phyloP scores from a whole-genome alignment of 2,329 filamentous ascomycete species.

The Apiospora phragmitis region DNA sequence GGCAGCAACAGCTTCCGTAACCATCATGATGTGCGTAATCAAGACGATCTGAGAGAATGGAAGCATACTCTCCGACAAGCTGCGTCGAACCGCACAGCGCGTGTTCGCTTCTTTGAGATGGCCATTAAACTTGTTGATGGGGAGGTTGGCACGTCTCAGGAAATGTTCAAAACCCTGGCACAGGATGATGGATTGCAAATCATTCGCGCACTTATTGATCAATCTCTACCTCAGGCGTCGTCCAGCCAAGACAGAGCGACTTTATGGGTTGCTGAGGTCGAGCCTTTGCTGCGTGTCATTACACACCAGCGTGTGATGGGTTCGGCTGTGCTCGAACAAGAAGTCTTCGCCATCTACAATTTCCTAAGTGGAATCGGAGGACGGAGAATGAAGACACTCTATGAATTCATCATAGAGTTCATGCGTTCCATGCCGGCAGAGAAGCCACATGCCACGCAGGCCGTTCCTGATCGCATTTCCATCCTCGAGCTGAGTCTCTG shows the following conservation, averaged over 20 bases:
- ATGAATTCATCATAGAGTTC: constrained; percentile 29
- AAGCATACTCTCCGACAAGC: constrained; percentile 18
- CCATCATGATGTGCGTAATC: constrained; percentile 8
- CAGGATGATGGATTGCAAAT: constrained; percentile 30
- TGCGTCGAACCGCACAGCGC: background rate
- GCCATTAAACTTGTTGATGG: constrained; percentile 31
- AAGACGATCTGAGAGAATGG: constrained; percentile 49
- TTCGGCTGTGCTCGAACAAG: constrained; percentile 39
- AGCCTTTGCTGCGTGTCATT: constrained; percentile 36
- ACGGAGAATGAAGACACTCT: constrained; percentile 31
- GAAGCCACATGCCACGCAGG: constrained; percentile 4
- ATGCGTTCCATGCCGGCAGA: constrained; percentile 14
- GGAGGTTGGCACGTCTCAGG: constrained; percentile 31
- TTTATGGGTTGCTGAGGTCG: constrained; percentile 29
- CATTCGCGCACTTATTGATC: constrained; percentile 27
- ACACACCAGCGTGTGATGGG: constrained; percentile 35
- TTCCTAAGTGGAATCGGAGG: constrained; percentile 37
- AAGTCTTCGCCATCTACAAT: constrained; percentile 36
- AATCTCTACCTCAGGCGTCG: constrained; percentile 19
- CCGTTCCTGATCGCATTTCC: background rate
- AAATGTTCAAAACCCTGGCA: constrained; percentile 29
- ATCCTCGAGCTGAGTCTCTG: constrained; percentile 26
- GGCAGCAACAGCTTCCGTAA: background rate
- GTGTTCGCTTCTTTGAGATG: constrained; percentile 30
- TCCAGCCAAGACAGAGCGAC: constrained; percentile 1